phyloP scores from a whole-genome alignment of 192 early-diverging fungal genomes.

The Mortierella claussenii region DNA sequence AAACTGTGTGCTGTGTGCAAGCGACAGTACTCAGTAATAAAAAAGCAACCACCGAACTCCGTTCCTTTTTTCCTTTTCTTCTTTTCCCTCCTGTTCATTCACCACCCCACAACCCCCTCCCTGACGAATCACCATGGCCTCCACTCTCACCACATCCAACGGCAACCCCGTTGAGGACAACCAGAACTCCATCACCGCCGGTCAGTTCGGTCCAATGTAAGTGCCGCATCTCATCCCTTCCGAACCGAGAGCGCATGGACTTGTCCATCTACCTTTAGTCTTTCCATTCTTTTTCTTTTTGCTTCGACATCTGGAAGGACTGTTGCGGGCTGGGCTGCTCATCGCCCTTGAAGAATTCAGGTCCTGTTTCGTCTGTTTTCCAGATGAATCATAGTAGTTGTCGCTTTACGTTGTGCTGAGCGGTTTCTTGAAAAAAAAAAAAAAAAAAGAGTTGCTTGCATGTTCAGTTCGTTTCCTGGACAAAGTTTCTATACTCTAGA shows the following conservation, averaged over 20 bases:
- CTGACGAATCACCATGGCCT: constrained; percentile 26
- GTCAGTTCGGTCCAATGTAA: constrained; percentile 65
- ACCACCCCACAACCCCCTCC: neutral
- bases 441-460: no score
- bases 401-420: constrained; percentile 9
- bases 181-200: constrained; percentile 71
- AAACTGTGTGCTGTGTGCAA: neutral
- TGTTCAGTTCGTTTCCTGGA: no score
- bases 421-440: neutral
- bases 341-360: neutral
- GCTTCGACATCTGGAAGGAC: neutral
- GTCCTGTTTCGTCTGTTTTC: neutral
- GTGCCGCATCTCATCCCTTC: constrained; percentile 11
- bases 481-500: no score
- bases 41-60: neutral
- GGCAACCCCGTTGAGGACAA: constrained; percentile 75
- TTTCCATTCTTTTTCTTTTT: neutral
- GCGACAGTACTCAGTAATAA: no score
- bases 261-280: no score
- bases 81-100: constrained; percentile 5
- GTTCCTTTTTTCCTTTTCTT: neutral
- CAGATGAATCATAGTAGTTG: no score
- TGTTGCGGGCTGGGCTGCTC: neutral
- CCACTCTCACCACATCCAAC: constrained; percentile 57
- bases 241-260: no score